These are phyloP conservation scores for Aschersonia sp. DNA, from an alignment of 2,329 filamentous ascomycete genomes.

Conservation along the genomic window DNA sequence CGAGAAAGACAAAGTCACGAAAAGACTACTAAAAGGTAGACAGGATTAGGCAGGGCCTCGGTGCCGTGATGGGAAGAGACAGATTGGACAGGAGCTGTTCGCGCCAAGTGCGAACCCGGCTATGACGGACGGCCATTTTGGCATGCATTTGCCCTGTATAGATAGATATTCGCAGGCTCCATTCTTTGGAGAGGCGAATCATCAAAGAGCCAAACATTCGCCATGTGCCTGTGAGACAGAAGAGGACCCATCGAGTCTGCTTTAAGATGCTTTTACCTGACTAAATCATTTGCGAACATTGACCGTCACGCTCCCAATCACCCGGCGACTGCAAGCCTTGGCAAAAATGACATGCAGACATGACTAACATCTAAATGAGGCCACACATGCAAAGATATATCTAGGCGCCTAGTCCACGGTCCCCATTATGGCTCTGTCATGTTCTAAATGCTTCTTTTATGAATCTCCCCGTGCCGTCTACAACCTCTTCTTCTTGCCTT, in stretches of 20 bases:
- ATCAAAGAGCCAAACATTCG: background rate
- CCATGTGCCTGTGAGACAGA: no score
- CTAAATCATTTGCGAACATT: no score
- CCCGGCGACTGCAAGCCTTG: background rate
- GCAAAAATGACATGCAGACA: constrained; percentile 12
- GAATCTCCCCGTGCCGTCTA: constrained; percentile 15
- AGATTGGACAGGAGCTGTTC: background rate
- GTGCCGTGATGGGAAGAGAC: constrained; percentile 1
- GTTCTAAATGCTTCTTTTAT: constrained; percentile 6
- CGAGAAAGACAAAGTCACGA: constrained; percentile 99
- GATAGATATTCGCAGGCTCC: background rate
- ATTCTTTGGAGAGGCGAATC: background rate
- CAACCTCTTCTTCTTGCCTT: constrained; percentile 43
- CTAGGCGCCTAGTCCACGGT: no score
- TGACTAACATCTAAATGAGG: constrained; percentile 14
- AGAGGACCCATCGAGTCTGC: no score
- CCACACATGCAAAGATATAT: constrained; percentile 1
- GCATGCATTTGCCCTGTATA: background rate
- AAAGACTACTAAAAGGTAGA: constrained; percentile 93
- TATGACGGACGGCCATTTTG: background rate
- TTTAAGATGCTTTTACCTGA: no score
- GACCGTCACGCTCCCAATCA: no score
- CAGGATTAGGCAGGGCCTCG: constrained; percentile 52
- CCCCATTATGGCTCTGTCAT: no score
- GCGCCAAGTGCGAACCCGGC: background rate